Evolutionary conservation across 805 yeast genomes (phyloP).

Genomic region (Candida nitratophila): DNA sequence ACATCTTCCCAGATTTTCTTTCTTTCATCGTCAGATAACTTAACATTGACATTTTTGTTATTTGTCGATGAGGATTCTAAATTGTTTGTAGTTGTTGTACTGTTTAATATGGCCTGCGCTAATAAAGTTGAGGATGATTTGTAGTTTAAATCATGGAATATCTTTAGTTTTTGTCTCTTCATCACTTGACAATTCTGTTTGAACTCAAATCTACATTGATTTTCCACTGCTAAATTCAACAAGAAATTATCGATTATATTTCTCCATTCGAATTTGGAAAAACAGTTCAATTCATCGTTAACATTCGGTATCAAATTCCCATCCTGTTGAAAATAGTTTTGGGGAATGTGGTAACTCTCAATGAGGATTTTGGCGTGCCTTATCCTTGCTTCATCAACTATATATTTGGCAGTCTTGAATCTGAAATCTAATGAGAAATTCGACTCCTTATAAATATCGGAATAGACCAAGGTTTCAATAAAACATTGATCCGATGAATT

Average conservation of each 20-base stretch:
- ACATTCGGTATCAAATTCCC: slow-evolving; percentile 6
- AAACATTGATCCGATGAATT: slow-evolving; percentile 42
- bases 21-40: slow-evolving; percentile 49
- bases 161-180: slow-evolving; percentile 33
- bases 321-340: slow-evolving; percentile 12
- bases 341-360: slow-evolving; percentile 16
- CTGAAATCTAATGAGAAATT: slow-evolving; percentile 47
- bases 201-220: slow-evolving; percentile 64
- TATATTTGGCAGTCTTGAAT: slow-evolving; percentile 53
- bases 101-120: slow-evolving; percentile 26
- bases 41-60: slow-evolving; percentile 13
- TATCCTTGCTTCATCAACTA: slow-evolving; percentile 49
- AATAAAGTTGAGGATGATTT: slow-evolving; percentile 11
- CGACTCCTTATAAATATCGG: slow-evolving; percentile 64
- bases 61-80: neutral
- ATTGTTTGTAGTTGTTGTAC: slow-evolving; percentile 7
- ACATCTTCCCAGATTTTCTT: slow-evolving; percentile 56
- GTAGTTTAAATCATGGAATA: slow-evolving; percentile 4
- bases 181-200: slow-evolving; percentile 41
- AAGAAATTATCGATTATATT: slow-evolving; percentile 66
- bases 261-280: slow-evolving; percentile 51
- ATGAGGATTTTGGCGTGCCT: slow-evolving; percentile 30
- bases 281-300: slow-evolving; percentile 4
- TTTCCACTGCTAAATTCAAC: slow-evolving; percentile 59
- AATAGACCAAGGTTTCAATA: slow-evolving; percentile 40